Conservation (phyloP, 331 rosid species). For the Spiraea crenata region DNA sequence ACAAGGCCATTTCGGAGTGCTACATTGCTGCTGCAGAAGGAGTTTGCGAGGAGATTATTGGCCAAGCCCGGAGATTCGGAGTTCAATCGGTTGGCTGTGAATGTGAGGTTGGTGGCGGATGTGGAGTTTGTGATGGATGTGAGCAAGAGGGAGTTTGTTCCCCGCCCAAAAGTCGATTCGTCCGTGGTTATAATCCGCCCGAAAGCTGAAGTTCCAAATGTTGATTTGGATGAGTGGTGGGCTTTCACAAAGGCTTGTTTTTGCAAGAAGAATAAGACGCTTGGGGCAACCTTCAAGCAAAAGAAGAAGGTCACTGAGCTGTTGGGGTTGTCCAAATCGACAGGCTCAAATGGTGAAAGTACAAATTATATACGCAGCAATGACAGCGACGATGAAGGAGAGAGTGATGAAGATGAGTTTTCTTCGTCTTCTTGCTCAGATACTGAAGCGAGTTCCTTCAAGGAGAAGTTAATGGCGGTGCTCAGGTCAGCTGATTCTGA, state of each 20-base stretch:
- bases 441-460: slow-evolving; percentile 30
- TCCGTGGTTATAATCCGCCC: slow-evolving; percentile 75
- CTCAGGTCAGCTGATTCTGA: slow-evolving; percentile 54
- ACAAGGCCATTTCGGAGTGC: slow-evolving; percentile 57
- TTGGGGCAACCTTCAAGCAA: slow-evolving; percentile 70
- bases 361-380: background rate
- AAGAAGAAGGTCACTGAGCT: slow-evolving; percentile 60
- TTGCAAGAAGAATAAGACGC: slow-evolving; percentile 64
- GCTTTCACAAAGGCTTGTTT: slow-evolving; percentile 70
- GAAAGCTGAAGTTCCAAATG: slow-evolving; percentile 46
- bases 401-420: slow-evolving; percentile 22
- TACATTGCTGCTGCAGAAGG: slow-evolving; percentile 87
- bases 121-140: slow-evolving; percentile 82
- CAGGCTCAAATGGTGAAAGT: slow-evolving; percentile 5
- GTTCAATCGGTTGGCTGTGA: slow-evolving; percentile 77
- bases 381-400: background rate
- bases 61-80: slow-evolving; percentile 74
- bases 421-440: slow-evolving; percentile 27
- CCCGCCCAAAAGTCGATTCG: slow-evolving; percentile 83
- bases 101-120: slow-evolving; percentile 68
- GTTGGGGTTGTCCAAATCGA: slow-evolving; percentile 31
- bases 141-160: slow-evolving; percentile 85
- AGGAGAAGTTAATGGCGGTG: slow-evolving; percentile 57
- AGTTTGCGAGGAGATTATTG: slow-evolving; percentile 77
- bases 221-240: slow-evolving; percentile 66